phyloP scores from a whole-genome alignment of 2,329 filamentous ascomycete species.

The Ustulina deusta region DNA sequence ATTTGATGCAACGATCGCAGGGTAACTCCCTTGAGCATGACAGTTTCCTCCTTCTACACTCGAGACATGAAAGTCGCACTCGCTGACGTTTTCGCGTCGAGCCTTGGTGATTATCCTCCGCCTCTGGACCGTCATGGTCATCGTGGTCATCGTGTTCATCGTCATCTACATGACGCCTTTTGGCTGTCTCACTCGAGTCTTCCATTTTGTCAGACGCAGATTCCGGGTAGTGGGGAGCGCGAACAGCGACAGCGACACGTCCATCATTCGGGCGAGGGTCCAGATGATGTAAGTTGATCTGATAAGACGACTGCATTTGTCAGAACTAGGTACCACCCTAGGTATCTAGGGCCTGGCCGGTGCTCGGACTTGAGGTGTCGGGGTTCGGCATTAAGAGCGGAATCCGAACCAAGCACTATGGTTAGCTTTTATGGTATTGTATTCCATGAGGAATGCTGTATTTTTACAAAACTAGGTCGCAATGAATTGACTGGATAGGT shows the following conservation, averaged over 20 bases:
- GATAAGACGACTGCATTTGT: constrained; percentile 35
- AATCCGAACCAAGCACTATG: constrained; percentile 1
- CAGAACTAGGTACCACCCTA: constrained; percentile 7
- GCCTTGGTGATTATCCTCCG: constrained; percentile 44
- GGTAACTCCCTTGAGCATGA: constrained; percentile 72
- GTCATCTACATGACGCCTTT: constrained; percentile 35
- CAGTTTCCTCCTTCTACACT: constrained; percentile 70
- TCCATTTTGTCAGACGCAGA: constrained; percentile 30
- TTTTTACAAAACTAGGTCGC: neutral
- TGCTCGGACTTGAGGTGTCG: constrained; percentile 36
- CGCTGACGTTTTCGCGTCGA: constrained; percentile 69
- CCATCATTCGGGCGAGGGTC: constrained; percentile 4
- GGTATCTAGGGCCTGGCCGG: constrained; percentile 16
- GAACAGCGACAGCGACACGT: neutral
- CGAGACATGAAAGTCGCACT: constrained; percentile 69
- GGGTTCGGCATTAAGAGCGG: constrained; percentile 33
- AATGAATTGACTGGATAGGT: neutral
- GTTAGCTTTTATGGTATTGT: neutral
- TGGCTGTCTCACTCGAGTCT: constrained; percentile 23
- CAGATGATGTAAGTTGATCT: constrained; percentile 35
- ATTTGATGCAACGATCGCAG: constrained; percentile 72
- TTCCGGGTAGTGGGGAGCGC: neutral
- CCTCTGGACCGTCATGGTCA: constrained; percentile 47
- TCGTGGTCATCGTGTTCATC: constrained; percentile 31
- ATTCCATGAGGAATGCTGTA: neutral